These are phyloP conservation scores for Chimonanthus praecox DNA, from an alignment of 164 flowering plant genomes.

Conservation along the genomic window DNA sequence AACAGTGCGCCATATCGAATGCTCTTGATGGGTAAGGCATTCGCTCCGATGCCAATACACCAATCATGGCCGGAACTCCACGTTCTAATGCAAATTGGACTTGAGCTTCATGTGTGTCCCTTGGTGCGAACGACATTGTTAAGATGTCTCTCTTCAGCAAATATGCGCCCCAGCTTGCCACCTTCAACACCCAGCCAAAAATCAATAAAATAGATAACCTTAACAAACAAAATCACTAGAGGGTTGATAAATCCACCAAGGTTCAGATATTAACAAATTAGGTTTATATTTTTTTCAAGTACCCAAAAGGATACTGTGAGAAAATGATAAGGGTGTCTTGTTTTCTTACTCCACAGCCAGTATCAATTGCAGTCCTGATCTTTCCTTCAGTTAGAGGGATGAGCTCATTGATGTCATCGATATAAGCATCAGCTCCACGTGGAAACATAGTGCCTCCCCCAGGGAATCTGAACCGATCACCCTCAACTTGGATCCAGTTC, in stretches of 20 bases:
- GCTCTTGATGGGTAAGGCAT: constrained; percentile 81
- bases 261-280: background rate
- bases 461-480: constrained; percentile 82
- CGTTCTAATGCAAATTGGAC: constrained; percentile 91
- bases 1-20: constrained; percentile 91
- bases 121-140: constrained; percentile 88
- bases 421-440: constrained; percentile 86
- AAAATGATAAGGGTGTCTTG: too few species aligned
- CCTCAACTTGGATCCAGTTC: constrained; percentile 93
- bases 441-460: constrained; percentile 98
- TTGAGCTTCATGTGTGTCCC: constrained; percentile 86
- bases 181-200: constrained; percentile 28
- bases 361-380: constrained; percentile 86
- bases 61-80: constrained; percentile 92
- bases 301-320: background rate
- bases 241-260: background rate
- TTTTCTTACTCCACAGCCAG: constrained; percentile 86
- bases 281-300: background rate
- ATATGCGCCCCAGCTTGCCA: constrained; percentile 92
- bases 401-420: constrained; percentile 74
- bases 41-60: constrained; percentile 72
- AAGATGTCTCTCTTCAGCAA: constrained; percentile 68
- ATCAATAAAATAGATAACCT: background rate
- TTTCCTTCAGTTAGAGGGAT: constrained; percentile 75
- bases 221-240: background rate